These are phyloP conservation scores for Selenicereus undatus DNA, from an alignment of 148 eudicot species.

Conservation along the genomic window DNA sequence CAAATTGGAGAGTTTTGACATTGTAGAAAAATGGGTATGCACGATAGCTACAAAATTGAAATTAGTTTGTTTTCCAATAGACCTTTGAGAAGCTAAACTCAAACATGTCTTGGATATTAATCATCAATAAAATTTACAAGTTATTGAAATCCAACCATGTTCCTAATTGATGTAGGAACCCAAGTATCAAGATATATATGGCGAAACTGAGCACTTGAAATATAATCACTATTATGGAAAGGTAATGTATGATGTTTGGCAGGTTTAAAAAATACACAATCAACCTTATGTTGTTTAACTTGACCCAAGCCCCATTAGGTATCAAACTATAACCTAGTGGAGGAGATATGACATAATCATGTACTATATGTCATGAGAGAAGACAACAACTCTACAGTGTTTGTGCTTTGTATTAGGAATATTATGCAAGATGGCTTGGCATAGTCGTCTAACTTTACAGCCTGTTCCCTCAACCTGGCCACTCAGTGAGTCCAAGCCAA, in stretches of 20 bases:
- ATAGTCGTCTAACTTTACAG: background rate
- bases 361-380: background rate
- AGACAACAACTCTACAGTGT: background rate
- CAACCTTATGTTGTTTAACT: background rate
- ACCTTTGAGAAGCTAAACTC: background rate
- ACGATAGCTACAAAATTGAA: background rate
- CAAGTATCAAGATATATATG: too few species aligned
- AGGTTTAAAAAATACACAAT: background rate
- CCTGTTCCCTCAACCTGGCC: background rate
- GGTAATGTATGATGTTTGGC: background rate
- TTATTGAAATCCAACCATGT: too few species aligned
- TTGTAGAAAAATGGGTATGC: too few species aligned
- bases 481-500: background rate
- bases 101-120: too few species aligned
- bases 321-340: too few species aligned
- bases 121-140: too few species aligned
- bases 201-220: too few species aligned
- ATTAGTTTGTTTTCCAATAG: background rate
- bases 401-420: background rate
- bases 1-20: too few species aligned
- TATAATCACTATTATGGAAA: slow-evolving; percentile 1
- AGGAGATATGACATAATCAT: background rate
- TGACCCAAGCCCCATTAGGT: background rate
- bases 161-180: too few species aligned
- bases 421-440: background rate